These are phyloP conservation scores for Debaryomyces castellii DNA, from an alignment of 805 yeast species.

Conservation along the genomic window DNA sequence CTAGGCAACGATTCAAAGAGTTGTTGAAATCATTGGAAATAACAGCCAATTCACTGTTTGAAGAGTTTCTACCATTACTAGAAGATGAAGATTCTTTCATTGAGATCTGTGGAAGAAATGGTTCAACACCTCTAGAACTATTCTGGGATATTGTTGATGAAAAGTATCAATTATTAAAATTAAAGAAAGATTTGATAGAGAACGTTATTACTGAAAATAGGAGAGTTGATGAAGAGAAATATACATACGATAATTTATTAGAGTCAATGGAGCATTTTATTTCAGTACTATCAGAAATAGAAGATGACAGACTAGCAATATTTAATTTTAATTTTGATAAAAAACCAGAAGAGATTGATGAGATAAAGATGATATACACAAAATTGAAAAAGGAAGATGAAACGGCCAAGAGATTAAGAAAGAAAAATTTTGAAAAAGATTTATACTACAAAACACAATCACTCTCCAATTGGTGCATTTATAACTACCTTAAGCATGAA, in stretches of 20 bases:
- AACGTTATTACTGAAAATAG: constrained; percentile 43
- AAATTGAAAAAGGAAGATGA: constrained; percentile 24
- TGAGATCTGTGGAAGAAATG: constrained; percentile 68
- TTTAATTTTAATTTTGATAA: constrained; percentile 16
- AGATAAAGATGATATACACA: constrained; percentile 26
- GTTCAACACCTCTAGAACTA: constrained; percentile 74
- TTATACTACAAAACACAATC: constrained; percentile 8
- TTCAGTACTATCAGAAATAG: constrained; percentile 12
- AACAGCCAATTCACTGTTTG: constrained; percentile 58
- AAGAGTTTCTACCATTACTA: constrained; percentile 49
- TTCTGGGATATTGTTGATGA: constrained; percentile 75
- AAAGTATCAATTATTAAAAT: constrained; percentile 52
- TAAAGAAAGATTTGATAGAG: constrained; percentile 59
- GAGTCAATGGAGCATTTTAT: constrained; percentile 17
- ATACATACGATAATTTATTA: constrained; percentile 16
- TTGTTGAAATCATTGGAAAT: constrained; percentile 43
- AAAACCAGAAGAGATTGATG: constrained; percentile 17
- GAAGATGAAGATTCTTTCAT: constrained; percentile 58
- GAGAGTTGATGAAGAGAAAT: constrained; percentile 13
- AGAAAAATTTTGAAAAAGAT: constrained; percentile 9
- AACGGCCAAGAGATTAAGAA: constrained; percentile 11
- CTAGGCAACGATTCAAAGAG: constrained; percentile 57
- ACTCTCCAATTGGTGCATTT: constrained; percentile 15
- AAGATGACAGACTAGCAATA: constrained; percentile 29
- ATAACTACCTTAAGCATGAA: neutral